These are phyloP conservation scores for Phytopythium mirpurense DNA, from an alignment of 352 stramenopile species.

Conservation along the genomic window DNA sequence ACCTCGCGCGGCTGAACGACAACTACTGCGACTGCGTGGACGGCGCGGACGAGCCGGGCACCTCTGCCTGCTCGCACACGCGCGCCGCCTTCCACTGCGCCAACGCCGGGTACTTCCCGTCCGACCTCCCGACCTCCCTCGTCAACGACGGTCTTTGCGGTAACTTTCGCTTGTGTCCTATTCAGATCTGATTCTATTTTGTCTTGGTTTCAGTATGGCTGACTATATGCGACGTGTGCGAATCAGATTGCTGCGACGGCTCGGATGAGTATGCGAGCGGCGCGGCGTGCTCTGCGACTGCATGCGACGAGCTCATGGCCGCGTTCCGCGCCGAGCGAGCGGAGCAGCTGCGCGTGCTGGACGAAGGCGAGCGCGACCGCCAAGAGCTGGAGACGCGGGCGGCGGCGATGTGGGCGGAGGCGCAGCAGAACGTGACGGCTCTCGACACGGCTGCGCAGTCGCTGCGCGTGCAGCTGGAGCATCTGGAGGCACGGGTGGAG, in stretches of 20 bases:
- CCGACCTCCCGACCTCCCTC: conserved; percentile 48
- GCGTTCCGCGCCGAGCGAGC: conserved; percentile 42
- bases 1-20: conserved; percentile 80
- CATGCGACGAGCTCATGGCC: conserved; percentile 29
- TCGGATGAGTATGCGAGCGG: conserved; percentile 71
- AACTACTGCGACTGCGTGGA: conserved; percentile 94
- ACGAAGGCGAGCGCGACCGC: conserved; percentile 54
- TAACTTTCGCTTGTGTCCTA: conserved; percentile 13
- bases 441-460: conserved; percentile 21
- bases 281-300: conserved; percentile 35
- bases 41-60: conserved; percentile 86
- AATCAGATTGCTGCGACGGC: conserved; percentile 81
- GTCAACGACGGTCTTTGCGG: conserved; percentile 80
- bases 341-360: conserved; percentile 64
- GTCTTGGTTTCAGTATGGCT: too few species aligned
- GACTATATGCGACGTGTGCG: not conserved
- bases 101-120: conserved; percentile 71
- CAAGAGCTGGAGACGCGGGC: conserved; percentile 24
- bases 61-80: conserved; percentile 75
- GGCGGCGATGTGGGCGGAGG: conserved; percentile 27
- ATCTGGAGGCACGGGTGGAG: conserved; percentile 26
- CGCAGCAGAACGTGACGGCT: conserved; percentile 22
- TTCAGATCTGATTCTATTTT: not conserved
- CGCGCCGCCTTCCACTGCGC: conserved; percentile 56
- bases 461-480: conserved; percentile 32